phyloP scores from a whole-genome alignment of 2,329 filamentous ascomycete genomes.

The Pseudocercospora vitis region DNA sequence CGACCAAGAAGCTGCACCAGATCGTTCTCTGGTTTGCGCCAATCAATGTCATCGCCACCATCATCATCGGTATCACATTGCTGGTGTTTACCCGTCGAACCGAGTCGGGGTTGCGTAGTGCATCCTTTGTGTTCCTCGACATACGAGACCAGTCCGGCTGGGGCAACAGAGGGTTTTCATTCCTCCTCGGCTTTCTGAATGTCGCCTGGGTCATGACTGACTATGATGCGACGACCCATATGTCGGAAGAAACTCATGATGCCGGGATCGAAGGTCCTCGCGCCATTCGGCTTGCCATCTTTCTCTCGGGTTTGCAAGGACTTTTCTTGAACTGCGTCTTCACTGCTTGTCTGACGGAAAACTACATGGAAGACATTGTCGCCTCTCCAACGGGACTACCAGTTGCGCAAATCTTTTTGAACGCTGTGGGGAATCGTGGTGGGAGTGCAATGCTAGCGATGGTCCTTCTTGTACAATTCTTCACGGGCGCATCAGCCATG shows the following conservation, averaged over 20 bases:
- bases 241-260: slow-evolving; percentile 67
- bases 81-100: slow-evolving; percentile 60
- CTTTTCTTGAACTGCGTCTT: slow-evolving; percentile 64
- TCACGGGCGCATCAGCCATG: slow-evolving; percentile 65
- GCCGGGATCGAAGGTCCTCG: slow-evolving; percentile 60
- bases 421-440: slow-evolving; percentile 49
- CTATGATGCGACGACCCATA: slow-evolving; percentile 67
- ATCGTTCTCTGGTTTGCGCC: slow-evolving; percentile 66
- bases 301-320: slow-evolving; percentile 59
- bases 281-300: slow-evolving; percentile 49
- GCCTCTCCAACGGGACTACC: slow-evolving; percentile 60
- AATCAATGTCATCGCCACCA: slow-evolving; percentile 63
- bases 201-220: slow-evolving; percentile 68
- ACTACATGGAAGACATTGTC: slow-evolving; percentile 57
- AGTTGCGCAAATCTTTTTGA: slow-evolving; percentile 57
- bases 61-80: slow-evolving; percentile 60
- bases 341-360: slow-evolving; percentile 59
- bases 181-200: slow-evolving; percentile 59
- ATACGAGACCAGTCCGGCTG: slow-evolving; percentile 64
- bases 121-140: slow-evolving; percentile 61
- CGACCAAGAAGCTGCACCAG: slow-evolving; percentile 59
- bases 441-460: slow-evolving; percentile 32
- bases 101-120: slow-evolving; percentile 43
- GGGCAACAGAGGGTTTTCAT: slow-evolving; percentile 62
- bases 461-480: slow-evolving; percentile 63